These are phyloP conservation scores for Pugionium dolabratum DNA, from an alignment of 345 rosid genomes.

Conservation along the genomic window DNA sequence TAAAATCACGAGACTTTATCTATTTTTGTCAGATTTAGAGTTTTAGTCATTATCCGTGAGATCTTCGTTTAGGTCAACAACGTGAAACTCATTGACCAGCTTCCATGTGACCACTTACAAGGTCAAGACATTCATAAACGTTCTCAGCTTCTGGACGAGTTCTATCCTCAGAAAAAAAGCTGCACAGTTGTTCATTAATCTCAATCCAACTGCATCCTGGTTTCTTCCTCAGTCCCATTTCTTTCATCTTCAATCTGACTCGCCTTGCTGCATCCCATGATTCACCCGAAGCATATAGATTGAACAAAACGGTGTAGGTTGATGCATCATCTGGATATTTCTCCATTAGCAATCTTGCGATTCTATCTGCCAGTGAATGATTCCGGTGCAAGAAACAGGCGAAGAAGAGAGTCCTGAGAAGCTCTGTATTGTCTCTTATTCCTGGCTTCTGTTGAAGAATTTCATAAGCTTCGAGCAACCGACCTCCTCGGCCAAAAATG, in stretches of 20 bases:
- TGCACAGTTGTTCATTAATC: conserved; percentile 51
- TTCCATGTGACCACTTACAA: conserved; percentile 56
- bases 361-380: conserved; percentile 51
- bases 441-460: conserved; percentile 47
- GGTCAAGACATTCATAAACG: conserved; percentile 49
- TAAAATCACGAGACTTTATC: no score
- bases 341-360: conserved; percentile 47
- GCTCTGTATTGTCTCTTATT: conserved; percentile 47
- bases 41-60: no score
- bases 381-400: conserved; percentile 58
- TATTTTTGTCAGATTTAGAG: no score
- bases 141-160: conserved; percentile 42
- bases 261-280: conserved; percentile 64
- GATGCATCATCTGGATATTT: conserved; percentile 55
- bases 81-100: conserved; percentile 35
- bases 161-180: conserved; percentile 54
- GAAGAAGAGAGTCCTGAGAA: conserved; percentile 65
- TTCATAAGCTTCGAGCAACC: conserved; percentile 61
- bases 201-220: conserved; percentile 87
- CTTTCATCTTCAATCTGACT: conserved; percentile 61
- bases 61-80: background rate
- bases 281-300: conserved; percentile 54
- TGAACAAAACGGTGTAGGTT: conserved; percentile 49
- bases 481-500: conserved; percentile 71
- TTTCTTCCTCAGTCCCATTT: conserved; percentile 58